Base-by-base conservation (phyloP, 257 asterid genomes). In the Solanum habrochaites region DNA sequence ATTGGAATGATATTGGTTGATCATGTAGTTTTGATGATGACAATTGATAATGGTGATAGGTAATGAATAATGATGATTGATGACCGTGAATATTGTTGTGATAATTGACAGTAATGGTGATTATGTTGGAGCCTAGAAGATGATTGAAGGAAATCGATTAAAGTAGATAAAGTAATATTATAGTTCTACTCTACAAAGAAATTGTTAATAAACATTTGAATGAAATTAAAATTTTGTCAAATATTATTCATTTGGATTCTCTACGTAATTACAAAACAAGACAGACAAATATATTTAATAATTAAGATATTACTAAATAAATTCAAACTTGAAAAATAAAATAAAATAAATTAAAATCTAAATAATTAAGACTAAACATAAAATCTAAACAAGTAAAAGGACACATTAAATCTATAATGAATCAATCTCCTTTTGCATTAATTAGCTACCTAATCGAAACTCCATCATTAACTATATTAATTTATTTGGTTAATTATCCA, bases 41-140 rank as follows among this genome's bases (percentile, higher is more conserved):
- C 15, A 9, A 3, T 10, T 62, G 69, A 62, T 67, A 14, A 29
- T 67, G 9, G 3, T 27, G 18, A 7, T 67, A 13, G 21, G 4
- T 1, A 1, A 6, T 18, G 1, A 18, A 6, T 39, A 8, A 13
- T 4, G 2, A 9, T 21, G 32, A 25, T 25, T 25, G 16, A 27
- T 0, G 6, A 7, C 4, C 15, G 43, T 70, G 1, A 70, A 2
- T 4, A 8, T 3, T 0, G 3, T 3, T 3, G 0, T 12, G 2
- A 32, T 64, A 32, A 18, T 18, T 56, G 3, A 56, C 4, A 52
- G 1, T 52, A 6, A 6, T 52, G 1, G 7, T 64, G 27, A 11
- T 64, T 25, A 9, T 11, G 1, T 0, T 11, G 16, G 1, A 37
- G 7, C 1, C 7, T 35, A 35, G 1, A 10, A 7, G 32, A 25